Conservation (phyloP, 371 early-diverging fungal genomes). For the Haplosporangium sp. region DNA sequence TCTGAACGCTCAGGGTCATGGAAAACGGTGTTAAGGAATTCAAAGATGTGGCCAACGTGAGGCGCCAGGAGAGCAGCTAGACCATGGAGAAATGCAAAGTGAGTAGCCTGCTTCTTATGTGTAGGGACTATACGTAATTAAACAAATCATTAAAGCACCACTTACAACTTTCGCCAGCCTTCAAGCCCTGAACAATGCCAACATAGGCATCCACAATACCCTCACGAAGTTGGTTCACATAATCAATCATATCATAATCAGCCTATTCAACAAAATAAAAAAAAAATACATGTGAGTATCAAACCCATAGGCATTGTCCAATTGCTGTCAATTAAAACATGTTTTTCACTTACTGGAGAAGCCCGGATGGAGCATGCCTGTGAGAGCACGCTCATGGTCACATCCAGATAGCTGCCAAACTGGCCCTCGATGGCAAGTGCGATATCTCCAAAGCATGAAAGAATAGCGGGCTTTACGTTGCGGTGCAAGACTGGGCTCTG, state of each 20-base stretch:
- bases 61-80: conserved; percentile 69
- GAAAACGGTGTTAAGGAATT: conserved; percentile 77
- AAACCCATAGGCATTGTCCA: conserved; percentile 1
- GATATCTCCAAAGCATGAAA: conserved; percentile 98
- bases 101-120: neutral
- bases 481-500: conserved; percentile 83
- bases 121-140: neutral
- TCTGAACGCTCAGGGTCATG: conserved; percentile 72
- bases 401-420: conserved; percentile 86
- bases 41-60: conserved; percentile 76
- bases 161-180: conserved; percentile 68
- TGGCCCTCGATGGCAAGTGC: conserved; percentile 92
- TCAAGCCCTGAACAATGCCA: conserved; percentile 94
- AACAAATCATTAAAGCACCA: neutral
- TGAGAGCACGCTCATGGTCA: conserved; percentile 86
- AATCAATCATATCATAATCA: conserved; percentile 85
- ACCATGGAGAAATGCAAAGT: neutral
- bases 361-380: conserved; percentile 84
- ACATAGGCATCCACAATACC: conserved; percentile 95
- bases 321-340: neutral
- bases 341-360: conserved; percentile 36
- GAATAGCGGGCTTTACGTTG: conserved; percentile 91
- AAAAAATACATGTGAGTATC: conserved; percentile 13
- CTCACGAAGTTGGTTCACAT: conserved; percentile 84
- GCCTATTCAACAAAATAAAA: conserved; percentile 38